phyloP scores from a whole-genome alignment of 2,329 filamentous ascomycete species.

The Penicillium expansum region DNA sequence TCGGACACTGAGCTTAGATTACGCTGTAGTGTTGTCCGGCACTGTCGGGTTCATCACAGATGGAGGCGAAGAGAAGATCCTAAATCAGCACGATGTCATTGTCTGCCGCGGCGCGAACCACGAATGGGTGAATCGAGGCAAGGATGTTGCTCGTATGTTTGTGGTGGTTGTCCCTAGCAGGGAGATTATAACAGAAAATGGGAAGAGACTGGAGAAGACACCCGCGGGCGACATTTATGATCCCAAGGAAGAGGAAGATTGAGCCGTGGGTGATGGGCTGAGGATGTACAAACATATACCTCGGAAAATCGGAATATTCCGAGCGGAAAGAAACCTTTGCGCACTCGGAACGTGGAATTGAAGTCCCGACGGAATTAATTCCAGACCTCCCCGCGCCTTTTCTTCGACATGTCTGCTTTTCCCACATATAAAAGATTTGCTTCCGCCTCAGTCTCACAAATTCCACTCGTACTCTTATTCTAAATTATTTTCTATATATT shows the following conservation, averaged over 20 bases:
- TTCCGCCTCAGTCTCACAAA: not conserved
- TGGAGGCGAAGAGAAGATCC: slow-evolving; percentile 27
- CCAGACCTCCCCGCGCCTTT: slow-evolving; percentile 1
- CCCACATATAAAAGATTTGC: not conserved
- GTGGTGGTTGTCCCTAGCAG: slow-evolving; percentile 44
- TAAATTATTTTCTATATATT: not conserved
- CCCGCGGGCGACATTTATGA: slow-evolving; percentile 21
- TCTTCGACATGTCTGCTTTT: not conserved
- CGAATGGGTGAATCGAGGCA: slow-evolving; percentile 44
- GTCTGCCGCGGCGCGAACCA: slow-evolving; percentile 45
- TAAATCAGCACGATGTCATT: slow-evolving; percentile 30
- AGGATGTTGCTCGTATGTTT: slow-evolving; percentile 40
- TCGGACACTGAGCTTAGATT: slow-evolving; percentile 33
- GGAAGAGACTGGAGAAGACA: slow-evolving; percentile 39
- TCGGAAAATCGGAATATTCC: slow-evolving; percentile 2
- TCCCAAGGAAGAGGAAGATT: slow-evolving; percentile 19
- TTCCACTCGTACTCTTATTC: not conserved
- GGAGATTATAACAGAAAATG: slow-evolving; percentile 40
- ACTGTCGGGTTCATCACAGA: slow-evolving; percentile 28
- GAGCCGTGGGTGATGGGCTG: not conserved
- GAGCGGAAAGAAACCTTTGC: not conserved
- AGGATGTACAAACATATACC: no score
- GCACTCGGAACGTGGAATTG: not conserved
- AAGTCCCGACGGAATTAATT: slow-evolving; percentile 8
- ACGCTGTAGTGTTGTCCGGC: slow-evolving; percentile 29